These are phyloP conservation scores for Neurospora crassa DNA, from an alignment of 2,329 filamentous ascomycete species.

Conservation along the genomic window DNA sequence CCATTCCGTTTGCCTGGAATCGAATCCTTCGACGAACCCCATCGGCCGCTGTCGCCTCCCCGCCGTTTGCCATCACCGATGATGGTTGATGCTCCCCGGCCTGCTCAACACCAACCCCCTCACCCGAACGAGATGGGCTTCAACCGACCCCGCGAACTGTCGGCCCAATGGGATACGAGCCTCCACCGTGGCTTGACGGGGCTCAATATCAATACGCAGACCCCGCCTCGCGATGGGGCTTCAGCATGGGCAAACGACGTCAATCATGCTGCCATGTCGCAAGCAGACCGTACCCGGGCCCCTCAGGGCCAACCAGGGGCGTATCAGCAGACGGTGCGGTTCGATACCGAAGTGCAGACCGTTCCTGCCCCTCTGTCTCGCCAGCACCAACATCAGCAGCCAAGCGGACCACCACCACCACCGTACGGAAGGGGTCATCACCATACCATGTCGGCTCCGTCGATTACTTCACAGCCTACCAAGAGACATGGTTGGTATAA, in stretches of 20 bases:
- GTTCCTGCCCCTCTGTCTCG: conserved; percentile 14
- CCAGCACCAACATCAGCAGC: not conserved
- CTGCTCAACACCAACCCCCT: conserved; percentile 22
- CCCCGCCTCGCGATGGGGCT: conserved; percentile 40
- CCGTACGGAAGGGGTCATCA: conserved; percentile 32
- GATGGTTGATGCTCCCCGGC: conserved; percentile 50
- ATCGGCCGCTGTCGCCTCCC: conserved; percentile 51
- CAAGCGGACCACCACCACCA: conserved; percentile 2
- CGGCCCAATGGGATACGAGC: conserved; percentile 51
- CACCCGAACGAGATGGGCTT: conserved; percentile 25
- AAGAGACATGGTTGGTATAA: conserved; percentile 70
- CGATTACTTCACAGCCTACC: conserved; percentile 38
- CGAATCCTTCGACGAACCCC: conserved; percentile 77
- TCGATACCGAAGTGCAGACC: conserved; percentile 37
- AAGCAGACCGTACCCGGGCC: conserved; percentile 39
- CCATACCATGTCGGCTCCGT: conserved; percentile 51
- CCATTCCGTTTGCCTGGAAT: conserved; percentile 73
- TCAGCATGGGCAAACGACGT: conserved; percentile 48
- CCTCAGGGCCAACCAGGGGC: conserved; percentile 9
- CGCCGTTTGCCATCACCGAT: conserved; percentile 64
- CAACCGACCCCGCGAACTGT: conserved; percentile 41
- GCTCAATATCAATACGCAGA: conserved; percentile 47
- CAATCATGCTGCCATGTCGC: conserved; percentile 44
- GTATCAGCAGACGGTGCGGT: conserved; percentile 40
- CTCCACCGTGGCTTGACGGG: conserved; percentile 57